Evolutionary conservation across 1,139 yeast species (phyloP), one percentile per base, ranked within the genome.

Genomic region (Protomyces arabidopsidicola): DNA sequence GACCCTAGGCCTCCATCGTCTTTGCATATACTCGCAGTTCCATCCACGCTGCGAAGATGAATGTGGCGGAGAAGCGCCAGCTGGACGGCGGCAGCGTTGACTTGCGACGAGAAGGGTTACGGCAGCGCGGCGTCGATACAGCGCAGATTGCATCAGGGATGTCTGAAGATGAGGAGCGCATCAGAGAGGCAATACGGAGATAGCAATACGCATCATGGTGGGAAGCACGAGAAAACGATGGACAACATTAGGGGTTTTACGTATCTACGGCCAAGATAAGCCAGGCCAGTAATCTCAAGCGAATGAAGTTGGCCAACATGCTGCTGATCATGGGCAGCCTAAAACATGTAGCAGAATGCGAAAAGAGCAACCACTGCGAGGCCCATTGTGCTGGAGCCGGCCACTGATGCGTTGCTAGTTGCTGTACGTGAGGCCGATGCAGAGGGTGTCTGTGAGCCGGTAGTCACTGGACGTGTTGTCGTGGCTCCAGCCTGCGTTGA

Each of bases 401-500:
- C 42, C 42, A 36, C 16, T 5, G 14, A n/a, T 2, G 14, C 42
- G 16, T 6, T 14, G 42, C 42, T n/a, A 6, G 42, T 14, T 14
- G 42, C 42, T 5, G 42, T 36, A 2, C 42, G 42, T 36, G 42
- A 36, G 3, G 42, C 42, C 42, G 42, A 14, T 14, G 42, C 42
- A 14, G 42, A 36, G 14, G 16, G 5, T 14, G 42, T 88, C 72
- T 88, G 88, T 73, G 84, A 85, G 66, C 90, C 91, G 12, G 76
- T 75, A 65, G 91, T 90, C 53, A 68, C 68, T 20, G 70, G 70
- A n/a, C 66, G 68, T 39, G 69, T 65, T 12, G 60, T 67, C 2
- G 27, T 48, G 34, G 35, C 85, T 68, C 85, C 80, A 70, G 87
- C 27, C 27, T 24, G 27, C 27, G 95, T 14, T 79, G 81, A 70